These are phyloP conservation scores for Amauroascus niger DNA, from an alignment of 2,329 filamentous ascomycete species.

Conservation along the genomic window DNA sequence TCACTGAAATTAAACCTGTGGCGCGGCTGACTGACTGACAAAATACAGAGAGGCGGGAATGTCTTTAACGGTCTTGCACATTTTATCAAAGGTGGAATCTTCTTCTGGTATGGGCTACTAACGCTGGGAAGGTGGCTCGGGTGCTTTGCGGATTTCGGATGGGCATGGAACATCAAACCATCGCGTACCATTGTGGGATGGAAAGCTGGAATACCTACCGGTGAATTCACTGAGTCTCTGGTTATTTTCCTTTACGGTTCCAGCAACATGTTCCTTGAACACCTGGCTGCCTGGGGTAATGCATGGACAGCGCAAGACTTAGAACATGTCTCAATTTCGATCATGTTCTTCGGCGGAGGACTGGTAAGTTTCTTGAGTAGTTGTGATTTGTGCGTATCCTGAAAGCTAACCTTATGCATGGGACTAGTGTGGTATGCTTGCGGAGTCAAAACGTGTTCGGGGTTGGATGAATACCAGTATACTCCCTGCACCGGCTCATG, in stretches of 20 bases:
- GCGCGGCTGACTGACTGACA: slow-evolving; percentile 5
- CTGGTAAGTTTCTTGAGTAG: slow-evolving; percentile 46
- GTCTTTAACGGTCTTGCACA: slow-evolving; percentile 84
- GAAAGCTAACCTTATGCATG: slow-evolving; percentile 16
- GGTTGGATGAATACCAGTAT: slow-evolving; percentile 45
- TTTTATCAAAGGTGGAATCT: slow-evolving; percentile 88
- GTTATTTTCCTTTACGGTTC: slow-evolving; percentile 84
- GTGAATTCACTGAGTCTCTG: slow-evolving; percentile 81
- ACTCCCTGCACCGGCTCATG: slow-evolving; percentile 19
- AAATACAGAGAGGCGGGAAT: slow-evolving; percentile 49
- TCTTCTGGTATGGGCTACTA: slow-evolving; percentile 84
- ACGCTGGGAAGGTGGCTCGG: slow-evolving; percentile 85
- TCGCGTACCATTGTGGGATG: slow-evolving; percentile 48
- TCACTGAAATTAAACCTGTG: slow-evolving; percentile 12
- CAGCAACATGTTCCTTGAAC: slow-evolving; percentile 87
- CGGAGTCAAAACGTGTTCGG: slow-evolving; percentile 64
- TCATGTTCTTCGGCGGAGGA: slow-evolving; percentile 89
- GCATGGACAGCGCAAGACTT: slow-evolving; percentile 70
- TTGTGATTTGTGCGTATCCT: slow-evolving; percentile 5
- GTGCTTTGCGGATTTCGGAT: slow-evolving; percentile 80
- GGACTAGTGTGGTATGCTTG: slow-evolving; percentile 63
- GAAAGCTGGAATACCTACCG: slow-evolving; percentile 56
- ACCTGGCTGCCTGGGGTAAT: slow-evolving; percentile 62
- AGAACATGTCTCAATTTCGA: slow-evolving; percentile 84
- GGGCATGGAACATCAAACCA: slow-evolving; percentile 88